Evolutionary conservation across 176 grass and related monocot genomes (phyloP).

Genomic region (Secale cereale): DNA sequence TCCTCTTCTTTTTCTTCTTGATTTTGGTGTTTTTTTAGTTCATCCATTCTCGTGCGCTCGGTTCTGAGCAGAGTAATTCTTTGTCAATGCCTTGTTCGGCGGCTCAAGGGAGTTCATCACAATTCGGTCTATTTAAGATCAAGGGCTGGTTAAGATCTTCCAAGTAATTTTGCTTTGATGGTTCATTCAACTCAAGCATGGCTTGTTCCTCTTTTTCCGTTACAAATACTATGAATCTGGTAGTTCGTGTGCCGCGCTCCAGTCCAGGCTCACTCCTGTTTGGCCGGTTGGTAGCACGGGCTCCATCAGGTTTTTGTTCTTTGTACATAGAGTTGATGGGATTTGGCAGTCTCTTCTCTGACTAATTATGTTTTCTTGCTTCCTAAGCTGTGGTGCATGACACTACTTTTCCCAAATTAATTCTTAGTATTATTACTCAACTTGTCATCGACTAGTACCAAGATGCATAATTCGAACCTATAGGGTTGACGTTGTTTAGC

Average conservation of each 20-base stretch:
- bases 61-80: too few relatives aligned
- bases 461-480: not conserved
- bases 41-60: too few relatives aligned
- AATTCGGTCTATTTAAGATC: too few relatives aligned
- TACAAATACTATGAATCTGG: not conserved
- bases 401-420: not conserved
- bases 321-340: not conserved
- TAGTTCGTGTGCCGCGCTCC: not conserved
- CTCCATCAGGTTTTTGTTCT: slow-evolving; percentile 7
- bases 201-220: not conserved
- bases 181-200: not conserved
- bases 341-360: not conserved
- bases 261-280: not conserved
- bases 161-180: not conserved
- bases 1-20: too few relatives aligned
- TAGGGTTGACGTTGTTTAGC: not conserved
- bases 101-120: too few relatives aligned
- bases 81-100: too few relatives aligned
- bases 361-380: slow-evolving; percentile 11
- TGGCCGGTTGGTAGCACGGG: slow-evolving; percentile 7
- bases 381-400: not conserved
- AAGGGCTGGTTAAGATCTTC: too few relatives aligned
- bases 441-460: not conserved
- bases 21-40: too few relatives aligned
- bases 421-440: not conserved